A percentile compares a stretch with the other conserved stretches of the same genome.
Evolutionary conservation across 164 flowering plant species (phyloP).

Genomic region (Pachysandra terminalis): DNA sequence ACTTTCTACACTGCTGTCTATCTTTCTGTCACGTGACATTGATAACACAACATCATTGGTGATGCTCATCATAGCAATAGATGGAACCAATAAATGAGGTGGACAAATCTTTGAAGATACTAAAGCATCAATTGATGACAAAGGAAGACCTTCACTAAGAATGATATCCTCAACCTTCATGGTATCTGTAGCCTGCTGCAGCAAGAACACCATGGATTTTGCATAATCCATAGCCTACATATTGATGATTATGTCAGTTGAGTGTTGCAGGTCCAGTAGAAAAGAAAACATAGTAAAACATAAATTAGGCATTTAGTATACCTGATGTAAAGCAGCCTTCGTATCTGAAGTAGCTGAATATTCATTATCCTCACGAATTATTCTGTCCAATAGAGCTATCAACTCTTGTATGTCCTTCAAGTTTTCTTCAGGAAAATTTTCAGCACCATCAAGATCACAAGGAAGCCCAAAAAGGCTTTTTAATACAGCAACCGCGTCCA

Average conservation of each 20-base stretch:
- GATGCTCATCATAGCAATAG: constrained; percentile 11
- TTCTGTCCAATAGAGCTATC: constrained; percentile 34
- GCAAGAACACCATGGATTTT: constrained; percentile 42
- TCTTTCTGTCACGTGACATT: constrained; percentile 16
- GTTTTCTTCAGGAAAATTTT: constrained; percentile 41
- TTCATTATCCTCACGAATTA: constrained; percentile 27
- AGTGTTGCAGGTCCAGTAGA: not conserved
- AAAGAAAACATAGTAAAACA: not conserved
- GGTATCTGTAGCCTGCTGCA: constrained; percentile 44
- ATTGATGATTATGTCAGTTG: not conserved
- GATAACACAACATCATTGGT: constrained; percentile 13
- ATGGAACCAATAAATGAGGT: constrained; percentile 21
- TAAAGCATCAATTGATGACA: constrained; percentile 20
- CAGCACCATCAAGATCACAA: constrained; percentile 28
- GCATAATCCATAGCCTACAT: constrained; percentile 52
- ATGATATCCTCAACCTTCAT: constrained; percentile 33
- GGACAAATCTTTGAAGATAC: constrained; percentile 32
- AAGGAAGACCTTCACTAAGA: constrained; percentile 16
- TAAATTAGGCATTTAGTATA: constrained; percentile 11
- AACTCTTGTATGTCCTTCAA: constrained; percentile 45
- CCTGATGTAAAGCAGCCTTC: constrained; percentile 39
- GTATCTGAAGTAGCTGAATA: constrained; percentile 20
- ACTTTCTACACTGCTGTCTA: constrained; percentile 34
- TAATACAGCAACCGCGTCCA: constrained; percentile 42
- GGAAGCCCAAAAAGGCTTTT: constrained; percentile 71